Percentiles rank a stretch among this genome's conserved stretches.
phyloP scores from a whole-genome alignment of 1,284 basidiomycete genomes.

The Mycena citricolor region DNA sequence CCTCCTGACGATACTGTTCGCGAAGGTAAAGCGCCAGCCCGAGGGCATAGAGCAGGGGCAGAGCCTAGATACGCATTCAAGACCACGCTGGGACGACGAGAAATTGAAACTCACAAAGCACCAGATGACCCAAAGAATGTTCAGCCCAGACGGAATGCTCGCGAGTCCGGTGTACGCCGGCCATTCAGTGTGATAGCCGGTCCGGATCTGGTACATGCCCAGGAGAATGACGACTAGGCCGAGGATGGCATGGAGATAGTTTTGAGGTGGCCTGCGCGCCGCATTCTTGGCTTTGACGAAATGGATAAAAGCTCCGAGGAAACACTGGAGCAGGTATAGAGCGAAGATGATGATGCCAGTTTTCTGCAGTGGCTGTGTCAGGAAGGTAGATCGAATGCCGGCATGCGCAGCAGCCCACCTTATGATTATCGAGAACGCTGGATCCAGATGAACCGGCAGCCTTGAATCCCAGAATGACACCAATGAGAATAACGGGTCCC shows the following conservation, averaged over 20 bases:
- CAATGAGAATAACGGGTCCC: constrained; percentile 51
- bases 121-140: constrained; percentile 53
- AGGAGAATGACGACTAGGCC: constrained; percentile 52
- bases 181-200: constrained; percentile 51
- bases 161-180: constrained; percentile 41
- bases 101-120: constrained; percentile 42
- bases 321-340: constrained; percentile 59
- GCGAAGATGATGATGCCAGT: constrained; percentile 59
- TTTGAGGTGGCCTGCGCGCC: constrained; percentile 49
- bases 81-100: not conserved
- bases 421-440: constrained; percentile 52
- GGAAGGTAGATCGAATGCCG: not conserved
- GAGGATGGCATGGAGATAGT: constrained; percentile 57
- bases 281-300: constrained; percentile 45
- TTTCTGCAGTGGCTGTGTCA: constrained; percentile 35
- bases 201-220: constrained; percentile 53
- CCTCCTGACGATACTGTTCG: constrained; percentile 13
- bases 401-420: constrained; percentile 38
- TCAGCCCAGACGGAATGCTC: constrained; percentile 36
- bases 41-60: constrained; percentile 42
- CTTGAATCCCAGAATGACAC: constrained; percentile 49
- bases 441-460: constrained; percentile 40
- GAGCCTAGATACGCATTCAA: constrained; percentile 33
- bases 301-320: constrained; percentile 61
- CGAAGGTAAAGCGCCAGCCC: constrained; percentile 48